Evolutionary conservation across 2,329 filamentous ascomycete genomes (phyloP), one percentile per base, ranked within the genome.

Genomic region (Taxawa tesnikishii): DNA sequence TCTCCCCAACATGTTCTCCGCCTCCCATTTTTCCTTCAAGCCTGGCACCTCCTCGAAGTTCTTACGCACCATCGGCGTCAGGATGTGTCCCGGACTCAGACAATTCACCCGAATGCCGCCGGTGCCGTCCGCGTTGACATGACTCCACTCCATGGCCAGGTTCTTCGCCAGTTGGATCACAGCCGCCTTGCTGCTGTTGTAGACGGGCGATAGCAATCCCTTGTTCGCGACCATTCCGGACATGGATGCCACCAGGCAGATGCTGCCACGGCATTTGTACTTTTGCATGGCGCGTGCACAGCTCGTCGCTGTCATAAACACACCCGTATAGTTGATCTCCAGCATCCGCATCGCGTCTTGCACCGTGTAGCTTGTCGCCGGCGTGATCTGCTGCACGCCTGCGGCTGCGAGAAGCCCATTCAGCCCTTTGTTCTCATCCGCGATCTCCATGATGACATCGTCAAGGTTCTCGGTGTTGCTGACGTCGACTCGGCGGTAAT

Each of bases 191-290:
- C 65, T 13, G 70, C 71, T 9, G 51, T 58, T 12, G 37, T 44
- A 44, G 9, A 43, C 38, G n/a, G 32, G 33, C 5, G 35, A 33
- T 15, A 38, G 33, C 12, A 48, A 35, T 11, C 45, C 63, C 46
- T 64, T 64, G 46, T 67, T 67, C 8, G 63, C 62, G 28, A 65
- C 57, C 7, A 60, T 44, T 0, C 63, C 66, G 36, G 60, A 65
- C 63, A 70, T 70, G 38, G 60, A 65, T 1, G 63, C 66, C 2
- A 70, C 49, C 8, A 70, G 48, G 4, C 67, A 50, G 32, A 69
- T 67, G 3, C 60, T 63, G 10, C 62, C 66, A 5, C 52, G 54
- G 13, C 52, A 63, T 36, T 70, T 65, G 42, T 62, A 55, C 16
- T 58, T 57, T 38, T 62, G 59, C 56, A 68, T 65, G 41, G 66